A percentile compares a stretch with the other conserved stretches of the same genome.
phyloP scores from a whole-genome alignment of 176 grass and related monocot species.

The Eremochloa ophiuroides region DNA sequence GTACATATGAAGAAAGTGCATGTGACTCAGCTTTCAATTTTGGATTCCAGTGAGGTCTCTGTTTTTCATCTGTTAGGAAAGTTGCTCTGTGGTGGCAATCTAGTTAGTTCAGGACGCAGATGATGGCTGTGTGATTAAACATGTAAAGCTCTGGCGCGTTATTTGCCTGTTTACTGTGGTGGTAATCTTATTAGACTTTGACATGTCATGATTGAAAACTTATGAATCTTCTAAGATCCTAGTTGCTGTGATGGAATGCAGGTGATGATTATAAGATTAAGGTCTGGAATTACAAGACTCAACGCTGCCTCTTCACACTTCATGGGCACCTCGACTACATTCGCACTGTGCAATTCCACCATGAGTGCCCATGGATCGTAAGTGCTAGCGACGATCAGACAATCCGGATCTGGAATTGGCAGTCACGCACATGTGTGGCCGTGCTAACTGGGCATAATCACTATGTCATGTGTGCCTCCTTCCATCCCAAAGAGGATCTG shows the following conservation, averaged over 20 bases:
- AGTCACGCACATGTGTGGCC: constrained; percentile 72
- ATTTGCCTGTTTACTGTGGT: not conserved
- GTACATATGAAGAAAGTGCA: not conserved
- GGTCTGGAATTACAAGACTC: constrained; percentile 95
- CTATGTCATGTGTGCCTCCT: constrained; percentile 94
- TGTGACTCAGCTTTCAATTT: not conserved
- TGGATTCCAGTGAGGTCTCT: not conserved
- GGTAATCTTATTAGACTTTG: not conserved
- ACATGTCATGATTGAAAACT: not conserved
- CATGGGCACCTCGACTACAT: constrained; percentile 93
- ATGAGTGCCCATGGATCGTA: constrained; percentile 80
- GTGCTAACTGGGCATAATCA: constrained; percentile 91
- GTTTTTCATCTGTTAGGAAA: not conserved
- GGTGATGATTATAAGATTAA: constrained; percentile 98
- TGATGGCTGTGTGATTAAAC: not conserved
- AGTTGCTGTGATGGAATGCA: constrained; percentile 16
- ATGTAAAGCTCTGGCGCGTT: not conserved
- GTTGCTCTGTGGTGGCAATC: not conserved
- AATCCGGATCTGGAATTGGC: constrained; percentile 95
- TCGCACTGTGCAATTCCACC: constrained; percentile 83
- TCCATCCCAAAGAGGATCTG: constrained; percentile 90
- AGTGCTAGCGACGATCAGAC: constrained; percentile 91
- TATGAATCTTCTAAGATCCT: not conserved
- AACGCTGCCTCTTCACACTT: constrained; percentile 90
- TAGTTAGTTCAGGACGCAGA: not conserved